A percentile compares a stretch with the other conserved stretches of the same genome.
Evolutionary conservation across 1,284 basidiomycete species (phyloP).

Genomic region (Cutaneotrichosporon sp.): DNA sequence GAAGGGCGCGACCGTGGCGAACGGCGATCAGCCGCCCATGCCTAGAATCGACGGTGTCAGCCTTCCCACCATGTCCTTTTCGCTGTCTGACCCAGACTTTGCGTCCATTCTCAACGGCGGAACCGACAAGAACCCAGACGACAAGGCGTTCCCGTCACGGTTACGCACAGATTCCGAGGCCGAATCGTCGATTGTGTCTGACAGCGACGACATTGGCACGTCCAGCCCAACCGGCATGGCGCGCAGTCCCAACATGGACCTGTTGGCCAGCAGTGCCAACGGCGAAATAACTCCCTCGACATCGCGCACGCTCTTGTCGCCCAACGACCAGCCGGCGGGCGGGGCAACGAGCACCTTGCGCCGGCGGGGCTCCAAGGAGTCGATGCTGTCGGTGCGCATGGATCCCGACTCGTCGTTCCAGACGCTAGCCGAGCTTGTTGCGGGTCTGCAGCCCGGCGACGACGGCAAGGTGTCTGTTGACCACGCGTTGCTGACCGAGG

Average conservation of each 20-base stretch:
- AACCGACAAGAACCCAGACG: slow-evolving; percentile 22
- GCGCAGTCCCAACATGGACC: slow-evolving; percentile 23
- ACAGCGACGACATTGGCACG: not conserved
- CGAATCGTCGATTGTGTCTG: not conserved
- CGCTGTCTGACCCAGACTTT: slow-evolving; percentile 49
- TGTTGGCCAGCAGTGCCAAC: slow-evolving; percentile 15
- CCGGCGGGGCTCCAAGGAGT: slow-evolving; percentile 40
- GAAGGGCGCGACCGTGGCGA: not conserved
- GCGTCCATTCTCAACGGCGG: slow-evolving; percentile 39
- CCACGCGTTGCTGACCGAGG: slow-evolving; percentile 64
- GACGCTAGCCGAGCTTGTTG: slow-evolving; percentile 49
- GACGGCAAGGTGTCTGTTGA: slow-evolving; percentile 67
- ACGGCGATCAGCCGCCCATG: not conserved
- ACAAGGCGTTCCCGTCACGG: not conserved
- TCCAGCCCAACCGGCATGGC: slow-evolving; percentile 7
- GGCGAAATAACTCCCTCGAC: slow-evolving; percentile 13
- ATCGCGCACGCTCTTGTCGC: slow-evolving; percentile 25
- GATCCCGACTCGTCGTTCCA: slow-evolving; percentile 31
- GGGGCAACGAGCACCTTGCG: slow-evolving; percentile 20
- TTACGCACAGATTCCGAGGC: not conserved
- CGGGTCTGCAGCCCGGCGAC: slow-evolving; percentile 60
- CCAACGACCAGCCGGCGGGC: slow-evolving; percentile 21
- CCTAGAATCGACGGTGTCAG: slow-evolving; percentile 36
- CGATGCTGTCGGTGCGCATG: slow-evolving; percentile 29
- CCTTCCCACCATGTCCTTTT: slow-evolving; percentile 46